Conservation (phyloP, 148 eudicot genomes). For the Dysphania ambrosioides region DNA sequence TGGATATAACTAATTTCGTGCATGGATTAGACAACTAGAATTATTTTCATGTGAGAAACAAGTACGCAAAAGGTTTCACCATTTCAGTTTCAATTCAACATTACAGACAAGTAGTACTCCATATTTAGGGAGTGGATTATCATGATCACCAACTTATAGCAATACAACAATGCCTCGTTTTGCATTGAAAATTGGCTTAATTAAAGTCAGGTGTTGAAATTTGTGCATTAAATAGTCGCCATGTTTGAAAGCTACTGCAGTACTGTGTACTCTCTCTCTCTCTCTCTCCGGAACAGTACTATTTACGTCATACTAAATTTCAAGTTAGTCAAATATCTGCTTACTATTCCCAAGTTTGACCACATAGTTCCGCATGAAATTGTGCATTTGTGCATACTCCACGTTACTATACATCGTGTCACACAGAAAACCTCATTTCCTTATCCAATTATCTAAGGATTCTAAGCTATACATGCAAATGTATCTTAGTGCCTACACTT, state of each 20-base stretch:
- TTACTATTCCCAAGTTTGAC: slow-evolving; percentile 28
- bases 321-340: not conserved
- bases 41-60: too few relatives aligned
- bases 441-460: slow-evolving; percentile 20
- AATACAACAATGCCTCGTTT: too few relatives aligned
- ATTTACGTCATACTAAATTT: slow-evolving; percentile 1
- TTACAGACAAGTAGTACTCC: too few relatives aligned
- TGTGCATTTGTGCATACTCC: too few relatives aligned
- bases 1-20: too few relatives aligned
- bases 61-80: too few relatives aligned
- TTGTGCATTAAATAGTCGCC: slow-evolving; percentile 16
- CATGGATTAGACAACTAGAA: too few relatives aligned
- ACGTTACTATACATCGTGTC: not conserved
- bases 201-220: slow-evolving; percentile 1
- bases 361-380: slow-evolving; percentile 18
- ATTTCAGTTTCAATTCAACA: too few relatives aligned
- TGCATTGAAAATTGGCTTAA: too few relatives aligned
- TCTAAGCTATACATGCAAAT: slow-evolving; percentile 6
- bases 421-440: slow-evolving; percentile 17
- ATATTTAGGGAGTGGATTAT: too few relatives aligned
- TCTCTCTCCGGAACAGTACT: not conserved
- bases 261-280: not conserved
- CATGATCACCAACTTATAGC: too few relatives aligned
- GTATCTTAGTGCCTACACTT: slow-evolving; percentile 5
- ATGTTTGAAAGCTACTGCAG: slow-evolving; percentile 17